Conservation (phyloP, 768 basidiomycete species). For the Amanita inopinata region DNA sequence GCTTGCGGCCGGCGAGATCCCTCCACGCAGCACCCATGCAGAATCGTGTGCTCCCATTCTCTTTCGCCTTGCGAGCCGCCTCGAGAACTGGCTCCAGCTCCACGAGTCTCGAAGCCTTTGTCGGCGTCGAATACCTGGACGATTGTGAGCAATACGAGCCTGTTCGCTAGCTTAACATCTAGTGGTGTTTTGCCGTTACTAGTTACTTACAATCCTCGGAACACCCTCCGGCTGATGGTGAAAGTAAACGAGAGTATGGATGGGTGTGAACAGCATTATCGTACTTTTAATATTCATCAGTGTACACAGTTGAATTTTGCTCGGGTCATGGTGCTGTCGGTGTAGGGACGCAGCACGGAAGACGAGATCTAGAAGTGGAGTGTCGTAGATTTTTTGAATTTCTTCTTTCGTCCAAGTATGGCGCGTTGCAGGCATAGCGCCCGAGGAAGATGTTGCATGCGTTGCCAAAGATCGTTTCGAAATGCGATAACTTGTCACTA, state of each 20-base stretch:
- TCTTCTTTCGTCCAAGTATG: constrained; percentile 71
- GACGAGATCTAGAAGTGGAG: constrained; percentile 80
- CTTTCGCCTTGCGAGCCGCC: constrained; percentile 90
- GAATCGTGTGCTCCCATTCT: constrained; percentile 93
- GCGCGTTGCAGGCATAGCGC: constrained; percentile 27
- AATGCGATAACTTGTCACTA: neutral
- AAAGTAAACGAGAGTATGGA: constrained; percentile 15
- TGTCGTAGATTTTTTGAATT: constrained; percentile 79
- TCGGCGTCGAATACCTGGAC: constrained; percentile 82
- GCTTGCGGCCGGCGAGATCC: constrained; percentile 85
- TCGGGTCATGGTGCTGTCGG: constrained; percentile 77
- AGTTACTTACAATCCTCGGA: constrained; percentile 77
- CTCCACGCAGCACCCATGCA: constrained; percentile 99
- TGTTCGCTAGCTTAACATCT: constrained; percentile 19
- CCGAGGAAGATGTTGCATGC: constrained; percentile 30
- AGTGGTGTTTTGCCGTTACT: constrained; percentile 3
- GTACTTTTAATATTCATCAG: constrained; percentile 98
- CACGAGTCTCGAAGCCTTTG: constrained; percentile 79
- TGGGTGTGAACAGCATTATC: constrained; percentile 20
- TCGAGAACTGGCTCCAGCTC: constrained; percentile 88
- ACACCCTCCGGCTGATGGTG: constrained; percentile 78
- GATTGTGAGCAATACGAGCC: constrained; percentile 98
- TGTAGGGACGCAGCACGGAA: constrained; percentile 82
- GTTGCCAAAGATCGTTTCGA: constrained; percentile 48
- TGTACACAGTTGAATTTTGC: constrained; percentile 91